Base-by-base conservation (phyloP, 352 stramenopile genomes). In the Phytophthora macrochlamydospora region DNA sequence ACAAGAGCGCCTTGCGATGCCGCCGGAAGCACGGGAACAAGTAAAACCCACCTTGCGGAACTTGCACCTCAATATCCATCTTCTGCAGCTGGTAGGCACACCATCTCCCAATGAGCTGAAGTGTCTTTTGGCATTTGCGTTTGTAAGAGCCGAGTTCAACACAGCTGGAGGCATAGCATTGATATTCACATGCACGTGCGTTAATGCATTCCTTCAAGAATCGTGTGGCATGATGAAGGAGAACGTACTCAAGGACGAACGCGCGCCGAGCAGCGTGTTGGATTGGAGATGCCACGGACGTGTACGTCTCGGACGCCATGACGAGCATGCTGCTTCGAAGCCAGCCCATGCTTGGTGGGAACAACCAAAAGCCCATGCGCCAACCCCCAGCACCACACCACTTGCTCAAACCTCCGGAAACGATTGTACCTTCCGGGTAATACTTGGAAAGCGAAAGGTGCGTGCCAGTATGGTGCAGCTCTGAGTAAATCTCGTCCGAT, bases 231-330 rank as follows among this genome's bases (percentile, higher is more conserved):
- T 24, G 18, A 24, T 24, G 18, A 24, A 24, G 18, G 18, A 24
- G 18, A 24, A 24, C 69, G 29, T 85, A 95, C 89, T 89, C 75
- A 9, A 71, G 76, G 18, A 91, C 81, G 43, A 95, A 96, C 1
- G 89, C 89, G 68, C 87, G 65, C 52, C 87, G 79, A 51, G 89
- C 89, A 13, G 89, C 89, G 67, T 96, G 79, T 65, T 96, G 89
- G 57, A 96, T 93, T 30, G 89, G 89, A 11, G 89, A 92, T 2
- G 87, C 85, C 1, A 96, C 89, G 0, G 87, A 94, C 11, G 89
- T 95, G 71, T 94, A 96, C 13, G 89, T 95, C 75, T 96, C 88
- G 4, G 87, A 95, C 2, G 89, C 89, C 86, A 95, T 95, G 38
- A 94, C 87, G 18, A 95, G 75, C 89, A 96, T 96, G 46, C 78